A percentile compares a stretch with the other conserved stretches of the same genome.
phyloP scores from a whole-genome alignment of 257 asterid genomes.

The Nyctanthes arbortristis region DNA sequence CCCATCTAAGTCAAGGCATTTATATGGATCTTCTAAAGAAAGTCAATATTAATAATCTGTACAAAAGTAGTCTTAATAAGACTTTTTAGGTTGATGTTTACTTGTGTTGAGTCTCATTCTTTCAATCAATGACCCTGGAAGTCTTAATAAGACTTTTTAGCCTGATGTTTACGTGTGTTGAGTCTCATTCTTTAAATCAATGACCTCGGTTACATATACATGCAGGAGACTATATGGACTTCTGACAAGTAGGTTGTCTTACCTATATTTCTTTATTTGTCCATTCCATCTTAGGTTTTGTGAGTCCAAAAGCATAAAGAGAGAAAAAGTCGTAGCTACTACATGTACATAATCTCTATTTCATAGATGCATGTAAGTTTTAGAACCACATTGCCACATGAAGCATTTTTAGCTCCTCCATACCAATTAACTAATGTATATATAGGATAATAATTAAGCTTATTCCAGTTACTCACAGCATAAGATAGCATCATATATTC shows the following conservation, averaged over 20 bases:
- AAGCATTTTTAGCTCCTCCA: conserved; percentile 1
- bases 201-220: neutral
- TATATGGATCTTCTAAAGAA: neutral
- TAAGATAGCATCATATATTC: conserved; percentile 2
- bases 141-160: neutral
- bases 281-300: neutral
- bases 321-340: no score
- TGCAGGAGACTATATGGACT: neutral
- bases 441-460: neutral
- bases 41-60: neutral
- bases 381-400: conserved; percentile 13
- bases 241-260: neutral
- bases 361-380: conserved; percentile 19
- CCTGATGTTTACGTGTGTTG: neutral
- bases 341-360: no score
- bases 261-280: neutral
- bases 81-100: no score
- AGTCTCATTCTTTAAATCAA: neutral
- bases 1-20: neutral
- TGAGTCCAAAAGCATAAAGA: neutral
- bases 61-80: no score
- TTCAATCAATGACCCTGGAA: no score
- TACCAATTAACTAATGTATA: neutral
- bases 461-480: neutral
- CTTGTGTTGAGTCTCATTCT: no score